Conservation (phyloP, 2,329 filamentous ascomycete species). For the Boeremia lycopersici region DNA sequence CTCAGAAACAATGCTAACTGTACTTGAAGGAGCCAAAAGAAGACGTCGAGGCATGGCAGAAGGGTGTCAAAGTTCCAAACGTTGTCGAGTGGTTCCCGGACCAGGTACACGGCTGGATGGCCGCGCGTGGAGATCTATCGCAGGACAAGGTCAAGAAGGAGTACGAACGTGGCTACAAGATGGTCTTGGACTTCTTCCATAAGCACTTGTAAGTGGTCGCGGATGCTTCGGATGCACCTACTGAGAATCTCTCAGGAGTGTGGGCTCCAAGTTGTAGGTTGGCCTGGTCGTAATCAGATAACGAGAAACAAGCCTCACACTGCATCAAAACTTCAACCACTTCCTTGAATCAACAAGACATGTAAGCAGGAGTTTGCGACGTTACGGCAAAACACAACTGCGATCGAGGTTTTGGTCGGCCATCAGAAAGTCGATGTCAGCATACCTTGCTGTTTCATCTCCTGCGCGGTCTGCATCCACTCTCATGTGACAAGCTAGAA, state of each 20-base stretch:
- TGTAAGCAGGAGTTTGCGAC: constrained; percentile 9
- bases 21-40: constrained; percentile 54
- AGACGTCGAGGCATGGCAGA: constrained; percentile 57
- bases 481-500: neutral
- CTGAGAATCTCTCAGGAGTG: constrained; percentile 27
- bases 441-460: neutral
- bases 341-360: neutral
- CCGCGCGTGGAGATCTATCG: constrained; percentile 53
- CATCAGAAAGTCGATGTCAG: neutral
- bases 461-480: neutral
- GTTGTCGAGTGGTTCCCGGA: constrained; percentile 56
- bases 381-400: neutral
- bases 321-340: neutral
- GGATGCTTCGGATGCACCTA: neutral
- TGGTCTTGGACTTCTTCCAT: constrained; percentile 59
- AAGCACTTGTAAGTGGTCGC: constrained; percentile 55
- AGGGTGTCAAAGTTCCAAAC: constrained; percentile 54
- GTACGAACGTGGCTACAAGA: constrained; percentile 58
- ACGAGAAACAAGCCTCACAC: neutral
- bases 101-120: constrained; percentile 56
- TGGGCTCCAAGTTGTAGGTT: constrained; percentile 25
- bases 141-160: constrained; percentile 56
- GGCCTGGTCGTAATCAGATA: neutral
- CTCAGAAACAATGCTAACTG: neutral
- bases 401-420: neutral